These are phyloP conservation scores for Leccinum longicurvipes DNA, from an alignment of 768 basidiomycete species.

Conservation along the genomic window DNA sequence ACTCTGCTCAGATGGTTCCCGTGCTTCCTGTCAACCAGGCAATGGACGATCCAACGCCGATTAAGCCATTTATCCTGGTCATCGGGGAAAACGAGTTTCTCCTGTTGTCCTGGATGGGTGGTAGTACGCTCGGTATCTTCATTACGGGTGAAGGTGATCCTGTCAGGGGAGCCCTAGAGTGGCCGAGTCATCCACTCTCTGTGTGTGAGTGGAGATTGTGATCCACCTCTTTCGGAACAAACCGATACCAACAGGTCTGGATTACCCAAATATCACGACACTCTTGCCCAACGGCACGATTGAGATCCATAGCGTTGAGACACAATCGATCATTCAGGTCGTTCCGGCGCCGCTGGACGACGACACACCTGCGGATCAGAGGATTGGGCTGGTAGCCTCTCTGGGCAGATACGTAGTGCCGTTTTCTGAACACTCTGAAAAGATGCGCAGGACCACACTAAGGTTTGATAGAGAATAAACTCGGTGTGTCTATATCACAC, in stretches of 20 bases:
- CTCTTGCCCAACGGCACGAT: conserved; percentile 77
- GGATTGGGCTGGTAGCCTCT: conserved; percentile 27
- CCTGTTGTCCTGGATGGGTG: conserved; percentile 80
- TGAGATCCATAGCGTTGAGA: conserved; percentile 77
- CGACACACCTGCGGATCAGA: conserved; percentile 24
- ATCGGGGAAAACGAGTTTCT: conserved; percentile 80
- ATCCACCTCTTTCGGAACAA: background rate
- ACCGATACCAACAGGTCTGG: conserved; percentile 50
- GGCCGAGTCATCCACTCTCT: conserved; percentile 73
- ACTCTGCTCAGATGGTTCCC: conserved; percentile 63
- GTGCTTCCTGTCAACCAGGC: conserved; percentile 81
- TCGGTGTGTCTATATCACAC: conserved; percentile 22
- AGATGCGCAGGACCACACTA: conserved; percentile 35
- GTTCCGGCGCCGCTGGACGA: conserved; percentile 46
- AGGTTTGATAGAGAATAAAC: conserved; percentile 22
- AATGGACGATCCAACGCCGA: conserved; percentile 34
- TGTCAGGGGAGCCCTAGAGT: conserved; percentile 84
- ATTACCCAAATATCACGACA: conserved; percentile 77
- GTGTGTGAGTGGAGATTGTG: conserved; percentile 53
- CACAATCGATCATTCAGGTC: conserved; percentile 68
- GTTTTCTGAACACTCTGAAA: conserved; percentile 37
- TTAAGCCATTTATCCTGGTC: conserved; percentile 72
- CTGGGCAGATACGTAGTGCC: conserved; percentile 41
- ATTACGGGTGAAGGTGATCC: conserved; percentile 84
- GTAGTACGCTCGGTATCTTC: conserved; percentile 81